Percentiles rank a stretch among this genome's conserved stretches.
Evolutionary conservation across 139 green algal genomes (phyloP).

Genomic region (Tetradesmus lagerheimii): DNA sequence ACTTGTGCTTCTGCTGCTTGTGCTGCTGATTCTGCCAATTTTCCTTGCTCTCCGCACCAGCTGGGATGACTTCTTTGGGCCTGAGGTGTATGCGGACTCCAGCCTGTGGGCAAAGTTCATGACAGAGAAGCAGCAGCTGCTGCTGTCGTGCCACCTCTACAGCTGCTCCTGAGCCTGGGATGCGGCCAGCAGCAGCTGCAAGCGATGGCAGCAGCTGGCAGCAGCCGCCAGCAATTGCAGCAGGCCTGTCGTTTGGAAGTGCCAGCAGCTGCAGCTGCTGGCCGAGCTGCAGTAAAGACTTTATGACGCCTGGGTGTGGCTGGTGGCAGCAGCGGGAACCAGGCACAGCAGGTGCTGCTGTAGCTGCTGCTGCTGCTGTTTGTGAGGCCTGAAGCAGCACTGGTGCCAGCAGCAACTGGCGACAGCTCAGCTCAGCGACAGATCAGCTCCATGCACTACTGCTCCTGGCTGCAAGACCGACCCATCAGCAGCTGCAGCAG

Average conservation of each 20-base stretch:
- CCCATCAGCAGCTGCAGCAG: no score
- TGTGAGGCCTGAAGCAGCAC: no score
- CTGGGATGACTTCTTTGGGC: slow-evolving; percentile 51
- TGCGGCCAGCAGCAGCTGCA: not conserved
- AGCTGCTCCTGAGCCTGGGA: not conserved
- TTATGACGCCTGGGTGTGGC: no score
- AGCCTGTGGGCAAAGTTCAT: slow-evolving; percentile 42
- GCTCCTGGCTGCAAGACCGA: no score
- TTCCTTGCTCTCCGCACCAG: not conserved
- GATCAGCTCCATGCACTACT: no score
- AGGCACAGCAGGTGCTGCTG: no score
- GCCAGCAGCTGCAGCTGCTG: not conserved
- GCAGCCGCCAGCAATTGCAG: not conserved
- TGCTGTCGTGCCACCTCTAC: slow-evolving; percentile 50
- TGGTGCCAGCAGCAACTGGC: no score
- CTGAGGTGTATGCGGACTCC: slow-evolving; percentile 36
- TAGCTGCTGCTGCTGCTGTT: no score
- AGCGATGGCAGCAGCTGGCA: not conserved
- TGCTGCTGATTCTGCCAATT: not conserved
- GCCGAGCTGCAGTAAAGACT: not conserved
- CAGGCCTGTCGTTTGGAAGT: no score
- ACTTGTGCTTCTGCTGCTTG: not conserved
- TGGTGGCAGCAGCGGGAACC: no score
- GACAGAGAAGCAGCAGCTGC: slow-evolving; percentile 47
- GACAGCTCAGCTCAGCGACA: no score